Evolutionary conservation across 2,329 filamentous ascomycete genomes (phyloP).

Genomic region (Ceratocystis ficicola): DNA sequence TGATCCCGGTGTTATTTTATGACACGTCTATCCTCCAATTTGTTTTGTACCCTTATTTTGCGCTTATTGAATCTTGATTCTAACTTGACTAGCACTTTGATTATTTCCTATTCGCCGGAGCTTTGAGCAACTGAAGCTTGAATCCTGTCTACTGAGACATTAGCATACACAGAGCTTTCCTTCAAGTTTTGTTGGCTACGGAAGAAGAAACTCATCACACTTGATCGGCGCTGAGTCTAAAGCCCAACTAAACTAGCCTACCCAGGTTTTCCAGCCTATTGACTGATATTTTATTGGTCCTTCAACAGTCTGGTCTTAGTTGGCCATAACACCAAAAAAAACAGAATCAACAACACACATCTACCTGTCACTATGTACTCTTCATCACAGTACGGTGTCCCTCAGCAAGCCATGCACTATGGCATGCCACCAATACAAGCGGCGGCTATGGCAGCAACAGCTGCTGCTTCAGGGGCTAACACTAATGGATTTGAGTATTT

Average conservation of each 20-base stretch:
- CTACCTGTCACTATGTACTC: conserved; percentile 44
- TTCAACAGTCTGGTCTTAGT: not conserved
- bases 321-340: not conserved
- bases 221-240: not conserved
- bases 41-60: not conserved
- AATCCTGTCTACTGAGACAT: conserved; percentile 1
- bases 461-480: conserved; percentile 68
- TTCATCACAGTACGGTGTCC: conserved; percentile 62
- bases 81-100: not conserved
- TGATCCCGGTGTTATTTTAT: not conserved
- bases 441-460: conserved; percentile 83
- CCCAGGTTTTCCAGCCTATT: not conserved
- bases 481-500: conserved; percentile 52
- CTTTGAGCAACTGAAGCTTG: not conserved
- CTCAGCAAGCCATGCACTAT: conserved; percentile 68
- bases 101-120: not conserved
- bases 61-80: not conserved
- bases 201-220: not conserved
- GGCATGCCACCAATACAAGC: conserved; percentile 73
- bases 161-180: not conserved
- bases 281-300: conserved; percentile 13
- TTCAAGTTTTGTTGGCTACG: not conserved
- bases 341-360: not conserved
- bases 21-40: not conserved
- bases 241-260: not conserved